phyloP scores from a whole-genome alignment of 768 basidiomycete genomes.

The Xanthoconium stramineum region DNA sequence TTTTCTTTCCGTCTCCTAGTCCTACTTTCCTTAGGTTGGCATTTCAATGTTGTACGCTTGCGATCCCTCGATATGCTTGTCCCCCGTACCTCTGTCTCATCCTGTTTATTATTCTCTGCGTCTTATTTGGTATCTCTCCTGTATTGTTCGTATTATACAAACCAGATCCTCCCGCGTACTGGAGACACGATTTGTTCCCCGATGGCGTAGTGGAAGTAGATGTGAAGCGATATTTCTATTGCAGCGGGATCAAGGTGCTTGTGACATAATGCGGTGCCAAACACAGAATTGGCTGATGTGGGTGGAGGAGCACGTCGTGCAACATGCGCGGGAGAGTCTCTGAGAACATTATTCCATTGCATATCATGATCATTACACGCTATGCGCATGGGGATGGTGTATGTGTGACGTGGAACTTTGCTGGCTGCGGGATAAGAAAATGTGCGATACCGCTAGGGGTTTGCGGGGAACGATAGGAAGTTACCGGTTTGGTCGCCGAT shows the following conservation, averaged over 20 bases:
- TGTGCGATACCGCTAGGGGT: slow-evolving; percentile 4
- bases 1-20: slow-evolving; percentile 2
- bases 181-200: background rate
- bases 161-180: background rate
- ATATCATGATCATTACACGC: background rate
- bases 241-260: background rate
- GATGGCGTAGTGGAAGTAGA: background rate
- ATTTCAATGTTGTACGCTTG: slow-evolving; percentile 25
- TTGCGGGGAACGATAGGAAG: background rate
- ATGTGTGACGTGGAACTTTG: background rate
- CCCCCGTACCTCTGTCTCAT: slow-evolving; percentile 7
- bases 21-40: slow-evolving; percentile 9
- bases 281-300: background rate
- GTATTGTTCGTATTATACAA: slow-evolving; percentile 26
- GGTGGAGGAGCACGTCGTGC: slow-evolving; percentile 3
- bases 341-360: background rate
- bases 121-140: slow-evolving; percentile 28
- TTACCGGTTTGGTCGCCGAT: slow-evolving; percentile 11
- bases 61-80: slow-evolving; percentile 30
- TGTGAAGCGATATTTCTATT: background rate
- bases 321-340: background rate
- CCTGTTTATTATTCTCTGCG: slow-evolving; percentile 23
- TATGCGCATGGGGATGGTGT: background rate
- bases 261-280: background rate
- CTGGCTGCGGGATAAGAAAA: background rate